phyloP scores from a whole-genome alignment of 495 filamentous ascomycete species.

The Penicillium malachiteum region DNA sequence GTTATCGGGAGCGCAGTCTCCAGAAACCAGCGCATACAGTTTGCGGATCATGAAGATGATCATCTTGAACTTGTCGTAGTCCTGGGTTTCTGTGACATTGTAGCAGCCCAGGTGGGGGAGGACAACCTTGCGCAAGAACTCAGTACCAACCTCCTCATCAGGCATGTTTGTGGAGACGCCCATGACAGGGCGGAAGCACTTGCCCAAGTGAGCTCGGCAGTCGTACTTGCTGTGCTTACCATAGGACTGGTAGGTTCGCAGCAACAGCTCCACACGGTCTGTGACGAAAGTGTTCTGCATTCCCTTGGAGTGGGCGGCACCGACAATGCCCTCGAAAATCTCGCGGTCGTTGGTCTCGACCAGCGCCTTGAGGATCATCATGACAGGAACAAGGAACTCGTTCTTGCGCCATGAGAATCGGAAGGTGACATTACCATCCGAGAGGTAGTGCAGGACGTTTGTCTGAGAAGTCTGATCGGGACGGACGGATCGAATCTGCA shows the following conservation, averaged over 20 bases:
- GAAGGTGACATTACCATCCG: conserved; percentile 93
- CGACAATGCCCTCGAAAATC: conserved; percentile 88
- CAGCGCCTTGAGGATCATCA: conserved; percentile 96
- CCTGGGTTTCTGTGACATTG: conserved; percentile 75
- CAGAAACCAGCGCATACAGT: conserved; percentile 86
- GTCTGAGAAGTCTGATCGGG: conserved; percentile 97
- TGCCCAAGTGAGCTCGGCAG: conserved; percentile 79
- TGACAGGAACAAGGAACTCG: conserved; percentile 87
- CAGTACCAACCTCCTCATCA: conserved; percentile 82
- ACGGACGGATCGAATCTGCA: conserved; percentile 86
- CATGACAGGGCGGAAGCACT: conserved; percentile 84
- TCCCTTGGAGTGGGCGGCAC: conserved; percentile 67
- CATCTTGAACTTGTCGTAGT: conserved; percentile 91
- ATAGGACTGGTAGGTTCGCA: conserved; percentile 91
- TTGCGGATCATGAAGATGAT: conserved; percentile 95
- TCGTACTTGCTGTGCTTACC: conserved; percentile 72
- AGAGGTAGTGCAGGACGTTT: conserved; percentile 93
- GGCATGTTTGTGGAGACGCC: conserved; percentile 75
- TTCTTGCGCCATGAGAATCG: conserved; percentile 98
- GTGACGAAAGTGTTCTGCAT: conserved; percentile 88
- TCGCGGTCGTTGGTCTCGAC: conserved; percentile 94
- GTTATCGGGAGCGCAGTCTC: conserved; percentile 90
- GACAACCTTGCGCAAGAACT: conserved; percentile 87
- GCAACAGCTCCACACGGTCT: conserved; percentile 85
- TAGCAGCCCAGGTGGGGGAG: conserved; percentile 84